These are phyloP conservation scores for Trichoderma asperellum DNA, from an alignment of 2,329 filamentous ascomycete species.

Conservation along the genomic window DNA sequence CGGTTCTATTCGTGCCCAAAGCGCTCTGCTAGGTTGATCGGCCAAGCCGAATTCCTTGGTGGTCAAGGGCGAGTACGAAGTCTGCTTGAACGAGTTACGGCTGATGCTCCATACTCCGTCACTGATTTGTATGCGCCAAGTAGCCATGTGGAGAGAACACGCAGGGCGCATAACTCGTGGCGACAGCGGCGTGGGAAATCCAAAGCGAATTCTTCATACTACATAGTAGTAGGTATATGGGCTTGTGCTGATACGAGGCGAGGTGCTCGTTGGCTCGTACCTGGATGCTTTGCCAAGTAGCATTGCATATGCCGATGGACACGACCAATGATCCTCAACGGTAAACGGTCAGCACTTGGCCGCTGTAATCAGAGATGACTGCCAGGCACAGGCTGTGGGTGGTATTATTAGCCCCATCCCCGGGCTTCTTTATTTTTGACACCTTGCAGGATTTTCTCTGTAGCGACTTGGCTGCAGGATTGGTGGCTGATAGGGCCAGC, in stretches of 20 bases:
- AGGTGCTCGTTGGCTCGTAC: background rate
- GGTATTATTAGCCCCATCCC: background rate
- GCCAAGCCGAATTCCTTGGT: constrained; percentile 13
- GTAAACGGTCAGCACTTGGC: background rate
- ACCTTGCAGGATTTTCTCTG: constrained; percentile 3
- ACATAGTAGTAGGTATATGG: no score
- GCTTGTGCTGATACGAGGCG: background rate
- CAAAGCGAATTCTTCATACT: background rate
- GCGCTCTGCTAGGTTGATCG: constrained; percentile 12
- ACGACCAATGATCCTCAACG: background rate
- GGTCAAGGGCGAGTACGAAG: background rate
- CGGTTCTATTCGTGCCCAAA: constrained; percentile 9
- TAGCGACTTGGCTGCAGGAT: constrained; percentile 13
- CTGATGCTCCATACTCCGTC: background rate
- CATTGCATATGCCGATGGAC: background rate
- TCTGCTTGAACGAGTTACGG: background rate
- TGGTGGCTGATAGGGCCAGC: constrained; percentile 14
- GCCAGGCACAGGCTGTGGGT: background rate
- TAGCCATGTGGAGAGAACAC: background rate
- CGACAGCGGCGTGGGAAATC: background rate
- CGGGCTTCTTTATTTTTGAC: background rate
- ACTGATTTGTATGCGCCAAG: background rate
- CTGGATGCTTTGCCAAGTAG: background rate
- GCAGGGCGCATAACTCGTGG: background rate
- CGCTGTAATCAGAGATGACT: background rate